phyloP scores from a whole-genome alignment of 2,329 filamentous ascomycete genomes.

The Epicoccum nigrum region DNA sequence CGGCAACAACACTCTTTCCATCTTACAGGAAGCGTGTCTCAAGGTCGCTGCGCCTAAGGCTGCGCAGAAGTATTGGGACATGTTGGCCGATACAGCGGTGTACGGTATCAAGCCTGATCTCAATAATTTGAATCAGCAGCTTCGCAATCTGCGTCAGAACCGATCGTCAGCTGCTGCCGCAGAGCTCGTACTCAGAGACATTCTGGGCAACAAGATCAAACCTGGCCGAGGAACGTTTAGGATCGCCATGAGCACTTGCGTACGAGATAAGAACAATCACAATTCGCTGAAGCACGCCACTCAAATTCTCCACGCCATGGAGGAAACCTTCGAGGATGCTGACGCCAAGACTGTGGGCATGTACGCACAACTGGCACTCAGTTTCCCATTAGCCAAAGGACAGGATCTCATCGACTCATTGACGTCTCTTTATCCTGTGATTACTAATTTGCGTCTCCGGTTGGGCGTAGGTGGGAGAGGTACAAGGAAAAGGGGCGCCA shows the following conservation, averaged over 20 bases:
- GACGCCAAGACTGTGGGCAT: conserved; percentile 38
- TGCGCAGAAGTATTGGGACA: conserved; percentile 79
- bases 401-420: conserved; percentile 40
- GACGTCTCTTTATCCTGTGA: conserved; percentile 31
- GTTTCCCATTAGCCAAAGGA: conserved; percentile 38
- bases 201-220: conserved; percentile 33
- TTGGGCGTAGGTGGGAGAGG: conserved; percentile 33
- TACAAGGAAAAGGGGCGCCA: conserved; percentile 13
- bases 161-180: conserved; percentile 69
- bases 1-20: conserved; percentile 66
- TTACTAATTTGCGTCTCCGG: conserved; percentile 38
- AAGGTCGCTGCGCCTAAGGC: conserved; percentile 64
- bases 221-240: conserved; percentile 63
- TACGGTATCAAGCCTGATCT: conserved; percentile 72
- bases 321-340: conserved; percentile 32
- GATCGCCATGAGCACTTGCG: conserved; percentile 75
- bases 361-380: conserved; percentile 39
- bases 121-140: conserved; percentile 71
- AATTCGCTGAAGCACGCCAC: conserved; percentile 70
- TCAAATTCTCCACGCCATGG: conserved; percentile 62
- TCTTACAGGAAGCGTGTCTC: conserved; percentile 70
- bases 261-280: conserved; percentile 77
- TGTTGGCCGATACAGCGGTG: conserved; percentile 62
- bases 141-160: conserved; percentile 69
- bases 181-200: conserved; percentile 58